phyloP scores from a whole-genome alignment of 257 asterid genomes.

The Paulownia fortunei region DNA sequence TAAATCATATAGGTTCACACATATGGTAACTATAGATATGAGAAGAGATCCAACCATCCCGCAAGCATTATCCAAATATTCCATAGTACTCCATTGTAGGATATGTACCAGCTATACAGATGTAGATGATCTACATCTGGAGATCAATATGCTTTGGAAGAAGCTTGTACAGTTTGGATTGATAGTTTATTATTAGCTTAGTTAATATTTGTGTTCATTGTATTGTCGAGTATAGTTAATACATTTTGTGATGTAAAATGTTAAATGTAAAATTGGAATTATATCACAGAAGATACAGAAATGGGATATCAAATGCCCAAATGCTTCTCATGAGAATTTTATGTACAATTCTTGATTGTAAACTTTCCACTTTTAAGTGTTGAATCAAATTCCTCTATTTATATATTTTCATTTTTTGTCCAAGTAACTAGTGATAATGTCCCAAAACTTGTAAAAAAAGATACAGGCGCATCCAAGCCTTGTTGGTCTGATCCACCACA shows the following conservation, averaged over 20 bases:
- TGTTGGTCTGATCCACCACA: too few relatives aligned
- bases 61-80: neutral
- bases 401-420: too few relatives aligned
- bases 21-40: neutral
- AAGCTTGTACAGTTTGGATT: slow-evolving; percentile 3
- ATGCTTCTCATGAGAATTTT: neutral
- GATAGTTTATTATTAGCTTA: too few relatives aligned
- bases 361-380: neutral
- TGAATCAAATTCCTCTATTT: neutral
- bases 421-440: too few relatives aligned
- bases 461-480: too few relatives aligned
- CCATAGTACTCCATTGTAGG: neutral
- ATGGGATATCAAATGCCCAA: neutral
- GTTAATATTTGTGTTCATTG: neutral
- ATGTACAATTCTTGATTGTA: neutral
- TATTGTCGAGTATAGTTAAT: neutral
- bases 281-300: neutral
- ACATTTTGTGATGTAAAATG: neutral
- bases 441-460: too few relatives aligned
- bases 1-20: neutral
- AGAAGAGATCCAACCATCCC: neutral
- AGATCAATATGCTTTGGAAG: neutral
- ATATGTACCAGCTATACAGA: neutral
- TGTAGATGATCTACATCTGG: neutral
- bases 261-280: neutral